Evolutionary conservation across 768 basidiomycete genomes (phyloP), one percentile per base, ranked within the genome.

Genomic region (Auriscalpium microsporum): DNA sequence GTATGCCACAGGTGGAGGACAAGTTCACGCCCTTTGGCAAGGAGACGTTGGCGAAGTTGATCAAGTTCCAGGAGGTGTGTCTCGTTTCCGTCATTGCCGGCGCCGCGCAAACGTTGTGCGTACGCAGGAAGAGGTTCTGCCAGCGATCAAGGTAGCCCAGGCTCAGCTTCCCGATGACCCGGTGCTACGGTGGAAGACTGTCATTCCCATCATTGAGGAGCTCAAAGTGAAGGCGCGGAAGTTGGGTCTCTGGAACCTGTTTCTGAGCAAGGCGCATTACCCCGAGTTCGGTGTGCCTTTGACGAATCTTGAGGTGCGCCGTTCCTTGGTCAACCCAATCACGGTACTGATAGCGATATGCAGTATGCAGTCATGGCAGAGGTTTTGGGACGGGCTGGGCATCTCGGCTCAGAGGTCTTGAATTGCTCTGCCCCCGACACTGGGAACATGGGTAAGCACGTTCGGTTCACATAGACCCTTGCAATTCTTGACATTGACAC

Each of bases 351-450:
- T 48, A 14, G 19, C 45, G 10, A 47, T 58, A 34, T 42, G 46
- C 37, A 94, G 92, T 98, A 99, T 68, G 92, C 90, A 40, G 87
- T 97, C 33, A 96, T 97, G 86, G 94, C 94, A n/a, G 95, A 96
- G 70, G 71, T 96, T 45, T 79, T 97, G 61, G 94, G 94, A 4
- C 83, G 91, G 54, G 85, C 80, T 19, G 86, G 87, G 9, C 85
- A 85, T 60, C 71, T 94, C 50, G 91, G 87, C 3, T 84, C 94
- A 19, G 86, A 97, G 72, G 83, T 80, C 11, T 84, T 89, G 54
- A 99, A 99, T 66, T 98, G 94, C 71, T 84, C 94, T 23, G 94
- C 94, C 13, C 95, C 95, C 34, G 95, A 98, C 70, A 98, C 95
- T 14, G 95, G 94, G 1, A 97, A 97, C 69, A 97, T 97, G 94